Conservation (phyloP, 495 filamentous ascomycete species). For the Pyrenopolyporus hunteri region DNA sequence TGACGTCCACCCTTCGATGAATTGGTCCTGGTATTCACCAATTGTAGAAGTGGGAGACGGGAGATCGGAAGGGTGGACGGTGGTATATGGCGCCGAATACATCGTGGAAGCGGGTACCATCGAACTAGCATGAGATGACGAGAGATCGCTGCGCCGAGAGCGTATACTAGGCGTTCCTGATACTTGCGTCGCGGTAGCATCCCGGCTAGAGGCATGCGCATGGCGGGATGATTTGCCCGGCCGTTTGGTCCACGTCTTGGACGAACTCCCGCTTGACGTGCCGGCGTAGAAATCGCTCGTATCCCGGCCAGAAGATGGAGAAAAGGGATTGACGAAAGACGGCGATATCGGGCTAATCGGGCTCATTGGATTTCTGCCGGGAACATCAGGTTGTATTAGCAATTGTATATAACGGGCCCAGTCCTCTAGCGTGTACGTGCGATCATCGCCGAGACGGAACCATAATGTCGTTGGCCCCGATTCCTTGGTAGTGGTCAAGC, state of each 20-base stretch:
- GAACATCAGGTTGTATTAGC: constrained; percentile 46
- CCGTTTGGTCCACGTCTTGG: constrained; percentile 34
- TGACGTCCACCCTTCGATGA: constrained; percentile 63
- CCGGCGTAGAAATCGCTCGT: constrained; percentile 42
- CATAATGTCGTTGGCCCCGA: constrained; percentile 48
- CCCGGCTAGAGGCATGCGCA: constrained; percentile 44
- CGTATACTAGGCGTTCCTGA: constrained; percentile 59
- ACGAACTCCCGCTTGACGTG: constrained; percentile 42
- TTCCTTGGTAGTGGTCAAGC: constrained; percentile 52
- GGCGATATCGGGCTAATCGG: constrained; percentile 53
- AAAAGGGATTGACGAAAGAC: constrained; percentile 53
- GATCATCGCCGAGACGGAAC: constrained; percentile 52
- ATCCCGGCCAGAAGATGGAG: constrained; percentile 43
- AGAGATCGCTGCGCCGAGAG: constrained; percentile 60
- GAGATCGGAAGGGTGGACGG: constrained; percentile 53
- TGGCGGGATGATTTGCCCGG: constrained; percentile 44
- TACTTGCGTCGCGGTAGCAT: constrained; percentile 46
- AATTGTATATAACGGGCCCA: constrained; percentile 55
- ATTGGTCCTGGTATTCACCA: constrained; percentile 59
- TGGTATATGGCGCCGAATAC: constrained; percentile 47
- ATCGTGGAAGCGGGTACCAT: constrained; percentile 47
- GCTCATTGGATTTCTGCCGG: constrained; percentile 45
- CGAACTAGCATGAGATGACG: constrained; percentile 55
- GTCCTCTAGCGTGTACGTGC: constrained; percentile 47
- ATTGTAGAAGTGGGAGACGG: constrained; percentile 58